phyloP scores from a whole-genome alignment of 495 filamentous ascomycete genomes.

The Penicillium simplicissimum region DNA sequence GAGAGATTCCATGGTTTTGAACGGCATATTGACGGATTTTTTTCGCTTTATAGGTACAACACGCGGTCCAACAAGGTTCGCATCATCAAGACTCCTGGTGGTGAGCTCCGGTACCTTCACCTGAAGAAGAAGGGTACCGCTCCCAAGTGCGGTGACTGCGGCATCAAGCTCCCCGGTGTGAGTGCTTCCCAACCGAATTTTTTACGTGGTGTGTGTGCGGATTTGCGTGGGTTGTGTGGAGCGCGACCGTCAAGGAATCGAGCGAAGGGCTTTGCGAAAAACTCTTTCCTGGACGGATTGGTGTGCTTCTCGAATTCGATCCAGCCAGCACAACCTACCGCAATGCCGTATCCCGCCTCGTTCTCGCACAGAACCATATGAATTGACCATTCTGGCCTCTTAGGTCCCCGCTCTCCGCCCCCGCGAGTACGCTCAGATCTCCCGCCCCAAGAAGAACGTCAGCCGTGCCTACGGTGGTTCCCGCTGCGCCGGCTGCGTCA shows the following conservation, averaged over 20 bases:
- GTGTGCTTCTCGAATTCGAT: conserved; percentile 3
- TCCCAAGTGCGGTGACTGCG: conserved; percentile 99
- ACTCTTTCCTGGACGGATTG: conserved; percentile 14
- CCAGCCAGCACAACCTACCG: conserved; percentile 11
- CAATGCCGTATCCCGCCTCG: conserved; percentile 9
- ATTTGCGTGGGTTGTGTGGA: conserved; percentile 22
- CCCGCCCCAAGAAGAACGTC: conserved; percentile 97
- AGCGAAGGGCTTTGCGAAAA: conserved; percentile 17
- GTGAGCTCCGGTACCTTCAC: conserved; percentile 90
- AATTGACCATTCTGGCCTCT: conserved; percentile 26
- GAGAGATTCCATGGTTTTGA: conserved; percentile 7
- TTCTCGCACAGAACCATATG: conserved; percentile 11
- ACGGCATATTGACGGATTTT: conserved; percentile 40
- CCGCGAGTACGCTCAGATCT: conserved; percentile 94
- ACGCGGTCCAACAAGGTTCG: conserved; percentile 96
- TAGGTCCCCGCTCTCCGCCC: conserved; percentile 96
- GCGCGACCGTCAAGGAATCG: conserved; percentile 18
- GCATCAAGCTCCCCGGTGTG: conserved; percentile 91
- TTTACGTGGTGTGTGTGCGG: conserved; percentile 18
- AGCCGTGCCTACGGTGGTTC: conserved; percentile 97
- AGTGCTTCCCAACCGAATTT: conserved; percentile 49
- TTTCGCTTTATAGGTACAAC: conserved; percentile 70
- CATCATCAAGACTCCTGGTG: conserved; percentile 93
- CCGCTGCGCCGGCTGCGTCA: conserved; percentile 96
- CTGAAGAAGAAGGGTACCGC: conserved; percentile 97